Base-by-base conservation (phyloP, 164 flowering plant genomes). In the Nymphaea colorata region DNA sequence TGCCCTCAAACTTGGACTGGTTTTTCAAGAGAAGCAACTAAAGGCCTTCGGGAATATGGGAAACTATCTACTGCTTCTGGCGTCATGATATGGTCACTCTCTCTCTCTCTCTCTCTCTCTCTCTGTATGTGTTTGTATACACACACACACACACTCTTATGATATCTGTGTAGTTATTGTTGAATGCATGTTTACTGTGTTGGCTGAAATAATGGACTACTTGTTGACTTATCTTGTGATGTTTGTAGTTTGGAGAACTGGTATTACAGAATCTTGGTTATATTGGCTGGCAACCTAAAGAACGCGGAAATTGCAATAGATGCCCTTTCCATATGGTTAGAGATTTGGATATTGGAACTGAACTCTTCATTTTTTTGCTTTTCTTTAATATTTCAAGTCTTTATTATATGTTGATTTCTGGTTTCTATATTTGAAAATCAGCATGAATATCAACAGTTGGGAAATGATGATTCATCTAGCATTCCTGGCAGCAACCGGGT, bases 251-350 rank as follows among this genome's bases (percentile, higher is more conserved):
- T 87, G 81, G 92, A 85, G 82, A 84, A 78, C 64, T 87, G 92
- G 92, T 87, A 87, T 70, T 87, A 85, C 68, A 78, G 80, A 75
- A 75, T 87, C 62, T 66, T 87, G 67, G 71, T 87, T n/a, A 3
- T 87, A 61, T 79, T 87, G 83, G 81, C 92, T 6, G 92, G 92
- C 41, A 80, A 81, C 61, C 64, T 87, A 42, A n/a, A 79, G 69
- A 78, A 85, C 59, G 86, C 88, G 0, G 69, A 81, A 76, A 76
- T 85, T 59, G 89, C 88, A 0, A 75, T 87, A 47, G 92, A 87
- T 72, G 86, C 92, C 42, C 69, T 87, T 64, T 85, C 92, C 6
- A 76, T 87, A 64, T 85, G 92, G 92, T 87, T 18, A 59, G 64
- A 6, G 14, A 55, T 55, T 10, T 55, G 59, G 59, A 8, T 16